These are phyloP conservation scores for Saturnispora zaruensis DNA, from an alignment of 805 yeast genomes.

Conservation along the genomic window DNA sequence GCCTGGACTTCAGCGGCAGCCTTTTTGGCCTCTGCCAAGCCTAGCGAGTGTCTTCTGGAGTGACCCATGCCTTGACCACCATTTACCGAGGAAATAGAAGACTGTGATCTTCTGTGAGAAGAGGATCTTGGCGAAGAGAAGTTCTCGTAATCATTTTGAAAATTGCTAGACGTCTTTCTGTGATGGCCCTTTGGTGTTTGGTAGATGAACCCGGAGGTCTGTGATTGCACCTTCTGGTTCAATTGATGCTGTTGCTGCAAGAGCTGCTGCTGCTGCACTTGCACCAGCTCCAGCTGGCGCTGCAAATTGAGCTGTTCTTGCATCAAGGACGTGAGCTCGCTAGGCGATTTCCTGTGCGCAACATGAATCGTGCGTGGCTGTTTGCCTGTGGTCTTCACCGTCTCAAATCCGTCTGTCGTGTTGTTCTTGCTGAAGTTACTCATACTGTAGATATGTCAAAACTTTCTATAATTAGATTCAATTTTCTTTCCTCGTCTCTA, in stretches of 20 bases:
- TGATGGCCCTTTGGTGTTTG: slow-evolving; percentile 27
- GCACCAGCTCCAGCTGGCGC: slow-evolving; percentile 85
- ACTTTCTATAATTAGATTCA: not conserved
- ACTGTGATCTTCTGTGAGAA: slow-evolving; percentile 43
- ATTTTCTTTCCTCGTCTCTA: not conserved
- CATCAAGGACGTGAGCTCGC: slow-evolving; percentile 89
- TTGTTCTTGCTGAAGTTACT: not conserved
- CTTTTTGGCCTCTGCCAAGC: slow-evolving; percentile 83
- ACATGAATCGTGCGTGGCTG: slow-evolving; percentile 66
- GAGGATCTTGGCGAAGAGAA: slow-evolving; percentile 13
- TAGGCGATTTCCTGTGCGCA: slow-evolving; percentile 96
- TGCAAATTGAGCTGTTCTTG: slow-evolving; percentile 82
- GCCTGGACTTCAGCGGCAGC: slow-evolving; percentile 93
- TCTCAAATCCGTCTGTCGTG: slow-evolving; percentile 11
- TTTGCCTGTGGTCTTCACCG: slow-evolving; percentile 27
- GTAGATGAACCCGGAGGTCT: slow-evolving; percentile 16
- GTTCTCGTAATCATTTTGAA: slow-evolving; percentile 10
- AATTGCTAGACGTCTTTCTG: slow-evolving; percentile 25
- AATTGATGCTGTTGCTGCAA: slow-evolving; percentile 56
- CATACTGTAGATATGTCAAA: not conserved
- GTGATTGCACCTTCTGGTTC: slow-evolving; percentile 22
- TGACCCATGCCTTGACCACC: slow-evolving; percentile 53
- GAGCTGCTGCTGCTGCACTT: slow-evolving; percentile 85
- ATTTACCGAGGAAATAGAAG: slow-evolving; percentile 23
- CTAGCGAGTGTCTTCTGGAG: slow-evolving; percentile 83